Evolutionary conservation across 176 grass and related monocot genomes (phyloP), one percentile per base, ranked within the genome.

Genomic region (Dendrocalamus sinicus): DNA sequence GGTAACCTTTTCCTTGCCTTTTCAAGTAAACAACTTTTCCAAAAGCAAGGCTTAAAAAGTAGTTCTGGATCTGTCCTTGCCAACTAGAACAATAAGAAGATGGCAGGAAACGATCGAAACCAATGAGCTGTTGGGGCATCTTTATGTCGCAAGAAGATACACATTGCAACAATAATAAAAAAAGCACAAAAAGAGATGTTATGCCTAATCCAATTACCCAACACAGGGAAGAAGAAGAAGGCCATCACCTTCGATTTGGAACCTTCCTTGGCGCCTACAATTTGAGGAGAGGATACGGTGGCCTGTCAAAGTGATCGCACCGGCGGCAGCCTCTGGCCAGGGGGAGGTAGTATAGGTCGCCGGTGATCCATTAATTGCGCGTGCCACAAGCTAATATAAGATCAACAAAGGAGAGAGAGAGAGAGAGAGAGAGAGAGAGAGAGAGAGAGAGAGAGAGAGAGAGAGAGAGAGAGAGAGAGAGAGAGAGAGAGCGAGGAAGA

Each of bases 241-340:
- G n/a, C 40, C 54, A 28, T 65, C 28, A 83, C 80, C 84, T 90
- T 47, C 3, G 26, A 32, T 72, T 54, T 71, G 59, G 48, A 65
- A 12, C 57, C 59, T 61, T 67, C 40, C 39, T 69, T 67, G 23
- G 39, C 15, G 57, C 43, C 61, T 44, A 60, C 12, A 40, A 32
- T 66, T 54, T 62, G 19, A 7, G 52, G 37, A 53, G 7, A 81
- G 16, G 45, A 20, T 23, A 24, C 35, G 67, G 73, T 57, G 40
- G 22, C 28, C 67, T 79, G 48, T 81, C 53, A 64, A 70, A 51
- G 46, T 7, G 64, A 70, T 44, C 76, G 8, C 68, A 52, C 44
- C 71, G 43, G 77, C 37, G 12, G 43, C 15, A 30, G 17, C 32
- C 6, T 41, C 52, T 76, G 11, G 50, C n/a, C n/a, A 28, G 8